A percentile compares a stretch with the other conserved stretches of the same genome.
Conservation (phyloP, 106 monocot genomes). For the Platanthera guangdongensis region DNA sequence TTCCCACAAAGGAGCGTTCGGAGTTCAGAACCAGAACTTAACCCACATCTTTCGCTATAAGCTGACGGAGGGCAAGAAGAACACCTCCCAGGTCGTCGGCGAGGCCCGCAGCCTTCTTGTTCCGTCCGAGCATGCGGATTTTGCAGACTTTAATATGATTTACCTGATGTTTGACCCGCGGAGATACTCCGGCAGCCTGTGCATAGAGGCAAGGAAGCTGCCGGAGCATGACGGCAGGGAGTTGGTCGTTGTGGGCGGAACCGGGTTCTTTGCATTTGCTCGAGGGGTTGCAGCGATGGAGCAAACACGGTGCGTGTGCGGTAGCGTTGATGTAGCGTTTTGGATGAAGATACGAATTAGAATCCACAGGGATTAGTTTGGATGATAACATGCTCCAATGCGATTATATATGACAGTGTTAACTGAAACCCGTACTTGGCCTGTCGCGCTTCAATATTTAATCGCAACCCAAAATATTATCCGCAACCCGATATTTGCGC, state of each 20-base stretch:
- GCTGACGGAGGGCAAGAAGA: slow-evolving; percentile 20
- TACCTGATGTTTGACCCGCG: slow-evolving; percentile 37
- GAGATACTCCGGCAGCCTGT: slow-evolving; percentile 39
- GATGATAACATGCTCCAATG: no score
- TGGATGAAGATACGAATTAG: no score
- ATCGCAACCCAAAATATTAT: no score
- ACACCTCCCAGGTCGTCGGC: slow-evolving; percentile 32
- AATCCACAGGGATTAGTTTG: no score
- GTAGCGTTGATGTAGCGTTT: no score
- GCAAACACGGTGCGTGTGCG: no score
- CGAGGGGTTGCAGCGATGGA: slow-evolving; percentile 25
- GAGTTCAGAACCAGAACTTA: neutral
- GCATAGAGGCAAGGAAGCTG: slow-evolving; percentile 28
- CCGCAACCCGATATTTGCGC: no score
- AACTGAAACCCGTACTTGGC: no score
- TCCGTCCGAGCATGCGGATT: slow-evolving; percentile 6
- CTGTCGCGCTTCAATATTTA: no score
- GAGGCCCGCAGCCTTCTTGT: slow-evolving; percentile 36
- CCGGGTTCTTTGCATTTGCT: slow-evolving; percentile 49
- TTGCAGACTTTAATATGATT: slow-evolving; percentile 46
- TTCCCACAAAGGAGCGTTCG: no score
- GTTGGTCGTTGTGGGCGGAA: slow-evolving; percentile 42
- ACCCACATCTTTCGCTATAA: slow-evolving; percentile 39
- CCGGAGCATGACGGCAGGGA: slow-evolving; percentile 9
- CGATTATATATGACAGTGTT: no score